These are phyloP conservation scores for Boletus rex-veris DNA, from an alignment of 768 basidiomycete species.

Conservation along the genomic window DNA sequence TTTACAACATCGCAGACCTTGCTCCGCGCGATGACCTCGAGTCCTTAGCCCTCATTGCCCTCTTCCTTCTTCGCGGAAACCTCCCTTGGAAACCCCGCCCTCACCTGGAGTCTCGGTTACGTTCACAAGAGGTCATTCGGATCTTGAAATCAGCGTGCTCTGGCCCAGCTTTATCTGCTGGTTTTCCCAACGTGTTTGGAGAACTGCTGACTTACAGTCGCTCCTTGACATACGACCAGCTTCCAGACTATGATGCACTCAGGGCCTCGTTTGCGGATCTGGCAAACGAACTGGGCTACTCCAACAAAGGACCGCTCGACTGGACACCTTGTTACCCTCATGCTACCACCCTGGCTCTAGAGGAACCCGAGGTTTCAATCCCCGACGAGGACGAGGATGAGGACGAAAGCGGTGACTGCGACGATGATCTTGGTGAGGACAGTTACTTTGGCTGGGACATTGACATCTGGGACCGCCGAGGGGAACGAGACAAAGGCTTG, in stretches of 20 bases:
- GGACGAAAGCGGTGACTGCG: neutral
- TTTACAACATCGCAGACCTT: neutral
- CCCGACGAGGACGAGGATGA: neutral
- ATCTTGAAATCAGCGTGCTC: neutral
- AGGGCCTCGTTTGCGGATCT: neutral
- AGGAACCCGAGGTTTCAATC: neutral
- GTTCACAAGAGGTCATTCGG: neutral
- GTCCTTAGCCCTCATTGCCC: neutral
- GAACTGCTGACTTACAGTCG: constrained; percentile 1
- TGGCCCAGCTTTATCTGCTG: neutral
- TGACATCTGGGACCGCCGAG: neutral
- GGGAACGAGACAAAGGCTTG: constrained; percentile 1
- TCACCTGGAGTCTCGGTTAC: neutral
- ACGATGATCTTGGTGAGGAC: neutral
- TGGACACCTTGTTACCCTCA: constrained; percentile 1
- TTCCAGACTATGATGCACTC: constrained; percentile 2
- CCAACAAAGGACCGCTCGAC: neutral
- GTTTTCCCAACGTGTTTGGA: neutral
- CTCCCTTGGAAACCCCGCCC: constrained; percentile 4
- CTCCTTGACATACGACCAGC: neutral
- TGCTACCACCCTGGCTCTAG: neutral
- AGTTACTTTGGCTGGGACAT: constrained; percentile 2
- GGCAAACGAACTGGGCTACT: neutral
- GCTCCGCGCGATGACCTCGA: constrained; percentile 1
- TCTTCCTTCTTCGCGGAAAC: constrained; percentile 3